Conservation (phyloP, 2,329 filamentous ascomycete genomes). For the Trichocomaceae sp. region DNA sequence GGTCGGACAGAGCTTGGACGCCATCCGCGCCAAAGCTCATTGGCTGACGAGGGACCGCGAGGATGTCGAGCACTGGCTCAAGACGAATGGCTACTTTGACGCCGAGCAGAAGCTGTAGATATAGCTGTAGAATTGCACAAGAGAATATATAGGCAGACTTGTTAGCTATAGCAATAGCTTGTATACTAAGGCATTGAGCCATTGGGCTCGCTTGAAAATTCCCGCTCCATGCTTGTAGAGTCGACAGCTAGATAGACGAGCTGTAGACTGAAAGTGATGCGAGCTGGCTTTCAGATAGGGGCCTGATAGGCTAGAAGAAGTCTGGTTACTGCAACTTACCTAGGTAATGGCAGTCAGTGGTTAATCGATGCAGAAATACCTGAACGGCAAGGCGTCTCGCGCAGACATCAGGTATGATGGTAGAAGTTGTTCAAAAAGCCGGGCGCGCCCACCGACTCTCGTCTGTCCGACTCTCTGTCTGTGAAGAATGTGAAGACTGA, state of each 20-base stretch:
- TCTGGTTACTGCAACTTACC: not conserved
- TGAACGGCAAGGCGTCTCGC: not conserved
- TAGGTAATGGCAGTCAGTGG: too few species aligned
- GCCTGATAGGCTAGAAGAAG: not conserved
- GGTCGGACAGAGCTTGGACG: constrained; percentile 81
- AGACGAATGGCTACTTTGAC: constrained; percentile 47
- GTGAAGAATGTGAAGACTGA: too few species aligned
- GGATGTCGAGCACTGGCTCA: constrained; percentile 69
- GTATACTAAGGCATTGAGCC: too few species aligned
- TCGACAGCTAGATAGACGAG: not conserved
- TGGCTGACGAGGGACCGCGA: constrained; percentile 71
- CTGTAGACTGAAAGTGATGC: not conserved
- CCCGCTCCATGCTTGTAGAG: not conserved
- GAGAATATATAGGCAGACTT: not conserved
- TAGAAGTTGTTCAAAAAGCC: too few species aligned
- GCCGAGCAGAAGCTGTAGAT: constrained; percentile 11
- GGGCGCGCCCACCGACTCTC: too few species aligned
- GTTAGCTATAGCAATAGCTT: not conserved
- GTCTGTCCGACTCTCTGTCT: too few species aligned
- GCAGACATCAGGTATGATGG: not conserved
- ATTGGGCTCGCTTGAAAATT: not conserved
- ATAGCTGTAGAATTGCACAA: not conserved
- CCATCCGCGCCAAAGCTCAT: constrained; percentile 73
- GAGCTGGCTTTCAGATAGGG: not conserved
- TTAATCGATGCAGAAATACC: not conserved